These are phyloP conservation scores for Cairneyella variabilis DNA, from an alignment of 495 filamentous ascomycete species.

Conservation along the genomic window DNA sequence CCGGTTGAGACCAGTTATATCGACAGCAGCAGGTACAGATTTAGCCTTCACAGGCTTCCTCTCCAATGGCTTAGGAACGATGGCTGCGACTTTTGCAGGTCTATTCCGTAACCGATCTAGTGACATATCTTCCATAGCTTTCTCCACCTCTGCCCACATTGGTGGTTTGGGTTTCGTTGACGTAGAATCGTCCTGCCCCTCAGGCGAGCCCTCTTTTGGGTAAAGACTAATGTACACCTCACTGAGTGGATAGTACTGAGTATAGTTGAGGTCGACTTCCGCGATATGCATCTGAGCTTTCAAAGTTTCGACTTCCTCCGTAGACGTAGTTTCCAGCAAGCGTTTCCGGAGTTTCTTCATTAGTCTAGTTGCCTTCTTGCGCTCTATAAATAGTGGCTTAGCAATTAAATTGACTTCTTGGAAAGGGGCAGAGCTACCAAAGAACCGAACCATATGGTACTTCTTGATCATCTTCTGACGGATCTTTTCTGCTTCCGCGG, in stretches of 20 bases:
- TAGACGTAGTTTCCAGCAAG: constrained; percentile 42
- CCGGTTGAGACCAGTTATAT: constrained; percentile 23
- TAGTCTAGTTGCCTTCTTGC: constrained; percentile 75
- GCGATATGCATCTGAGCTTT: constrained; percentile 60
- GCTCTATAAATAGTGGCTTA: constrained; percentile 47
- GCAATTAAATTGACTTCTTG: not conserved
- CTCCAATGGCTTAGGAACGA: constrained; percentile 1
- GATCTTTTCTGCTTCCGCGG: constrained; percentile 49
- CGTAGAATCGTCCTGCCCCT: constrained; percentile 23
- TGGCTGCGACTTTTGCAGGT: not conserved
- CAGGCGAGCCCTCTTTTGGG: constrained; percentile 39
- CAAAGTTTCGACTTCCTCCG: constrained; percentile 45
- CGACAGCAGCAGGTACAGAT: not conserved
- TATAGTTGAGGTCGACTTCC: constrained; percentile 82
- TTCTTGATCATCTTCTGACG: constrained; percentile 73
- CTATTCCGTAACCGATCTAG: constrained; percentile 54
- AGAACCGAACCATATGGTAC: constrained; percentile 94
- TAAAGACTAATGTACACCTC: constrained; percentile 81
- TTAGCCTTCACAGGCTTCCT: constrained; percentile 4
- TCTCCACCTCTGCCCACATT: constrained; percentile 68
- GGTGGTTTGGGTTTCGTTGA: constrained; percentile 37
- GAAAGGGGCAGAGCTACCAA: constrained; percentile 47
- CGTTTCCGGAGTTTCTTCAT: constrained; percentile 59
- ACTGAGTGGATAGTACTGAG: constrained; percentile 73
- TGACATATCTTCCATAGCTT: constrained; percentile 62